phyloP scores from a whole-genome alignment of 306 rosid species.

The Casuarina cunninghamiana region DNA sequence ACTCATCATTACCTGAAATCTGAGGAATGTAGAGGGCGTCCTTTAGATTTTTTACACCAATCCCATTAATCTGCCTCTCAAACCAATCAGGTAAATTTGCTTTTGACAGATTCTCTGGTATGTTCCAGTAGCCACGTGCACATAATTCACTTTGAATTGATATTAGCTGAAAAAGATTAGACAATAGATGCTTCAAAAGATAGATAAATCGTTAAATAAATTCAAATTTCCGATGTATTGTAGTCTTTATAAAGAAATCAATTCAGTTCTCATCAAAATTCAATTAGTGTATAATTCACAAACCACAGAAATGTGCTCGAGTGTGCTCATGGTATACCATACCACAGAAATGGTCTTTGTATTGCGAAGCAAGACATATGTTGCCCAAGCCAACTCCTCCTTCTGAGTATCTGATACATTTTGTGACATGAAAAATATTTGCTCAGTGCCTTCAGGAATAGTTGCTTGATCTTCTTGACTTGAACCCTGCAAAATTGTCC shows the following conservation, averaged over 20 bases:
- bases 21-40: constrained; percentile 77
- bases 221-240: constrained; percentile 1
- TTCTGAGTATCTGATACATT: constrained; percentile 45
- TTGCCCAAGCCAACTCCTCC: constrained; percentile 94
- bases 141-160: constrained; percentile 61
- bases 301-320: neutral
- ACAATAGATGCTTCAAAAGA: constrained; percentile 12
- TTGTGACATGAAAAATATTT: constrained; percentile 69
- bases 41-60: constrained; percentile 53
- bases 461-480: constrained; percentile 57
- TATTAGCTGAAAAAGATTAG: constrained; percentile 55
- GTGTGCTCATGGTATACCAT: constrained; percentile 15
- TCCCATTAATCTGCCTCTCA: constrained; percentile 50
- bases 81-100: constrained; percentile 57
- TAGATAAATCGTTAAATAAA: neutral
- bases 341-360: constrained; percentile 72
- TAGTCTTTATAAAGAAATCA: neutral
- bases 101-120: constrained; percentile 47
- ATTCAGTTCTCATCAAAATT: neutral
- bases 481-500: constrained; percentile 63
- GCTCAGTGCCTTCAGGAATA: constrained; percentile 69
- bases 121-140: constrained; percentile 86
- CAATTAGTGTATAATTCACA: neutral
- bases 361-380: constrained; percentile 74
- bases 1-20: constrained; percentile 50